phyloP scores from a whole-genome alignment of 2,329 filamentous ascomycete genomes.

The Scytalidium sp. region DNA sequence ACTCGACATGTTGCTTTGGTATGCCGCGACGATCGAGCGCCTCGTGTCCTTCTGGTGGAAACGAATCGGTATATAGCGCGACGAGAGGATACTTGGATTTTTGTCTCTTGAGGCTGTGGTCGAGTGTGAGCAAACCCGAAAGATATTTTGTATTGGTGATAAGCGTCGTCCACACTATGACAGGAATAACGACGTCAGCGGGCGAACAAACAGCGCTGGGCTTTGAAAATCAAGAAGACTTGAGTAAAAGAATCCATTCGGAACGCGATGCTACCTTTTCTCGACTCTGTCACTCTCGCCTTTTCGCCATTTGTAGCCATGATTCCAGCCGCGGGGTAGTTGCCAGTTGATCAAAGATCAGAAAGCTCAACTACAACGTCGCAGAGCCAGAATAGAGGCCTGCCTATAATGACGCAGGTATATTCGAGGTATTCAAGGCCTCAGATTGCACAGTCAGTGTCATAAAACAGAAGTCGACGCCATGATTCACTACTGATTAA shows the following conservation, averaged over 20 bases:
- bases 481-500: neutral
- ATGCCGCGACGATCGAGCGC: constrained; percentile 71
- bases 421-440: neutral
- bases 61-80: constrained; percentile 77
- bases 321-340: neutral
- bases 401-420: neutral
- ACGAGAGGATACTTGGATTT: constrained; percentile 73
- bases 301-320: constrained; percentile 6
- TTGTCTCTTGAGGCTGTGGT: constrained; percentile 67
- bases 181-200: constrained; percentile 5
- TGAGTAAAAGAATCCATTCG: neutral
- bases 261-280: constrained; percentile 21
- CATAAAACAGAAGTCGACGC: neutral
- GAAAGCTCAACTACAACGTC: neutral
- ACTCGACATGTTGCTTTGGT: constrained; percentile 65
- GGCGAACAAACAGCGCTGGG: neutral
- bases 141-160: constrained; percentile 85
- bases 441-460: neutral
- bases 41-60: constrained; percentile 64
- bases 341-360: neutral
- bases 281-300: constrained; percentile 24
- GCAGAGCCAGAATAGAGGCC: neutral
- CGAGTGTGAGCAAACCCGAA: constrained; percentile 76
- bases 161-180: constrained; percentile 79
- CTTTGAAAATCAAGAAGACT: too few species aligned